Conservation (phyloP, 1,284 basidiomycete genomes). For the Trichosporon sp. region DNA sequence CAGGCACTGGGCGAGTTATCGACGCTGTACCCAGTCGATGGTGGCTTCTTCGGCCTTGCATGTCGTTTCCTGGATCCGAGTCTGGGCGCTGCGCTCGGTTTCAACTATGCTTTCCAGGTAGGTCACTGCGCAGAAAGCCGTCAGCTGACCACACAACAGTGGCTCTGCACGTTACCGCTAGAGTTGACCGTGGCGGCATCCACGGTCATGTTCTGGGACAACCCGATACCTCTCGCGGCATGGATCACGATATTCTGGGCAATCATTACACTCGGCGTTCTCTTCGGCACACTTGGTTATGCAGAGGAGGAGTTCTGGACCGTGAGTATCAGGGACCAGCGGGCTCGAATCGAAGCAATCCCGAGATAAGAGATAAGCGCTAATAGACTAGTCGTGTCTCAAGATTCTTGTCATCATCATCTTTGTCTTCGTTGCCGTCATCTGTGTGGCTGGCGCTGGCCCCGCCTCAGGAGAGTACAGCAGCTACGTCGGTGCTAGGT, state of each 20-base stretch:
- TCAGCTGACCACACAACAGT: slow-evolving; percentile 29
- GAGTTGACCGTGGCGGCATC: slow-evolving; percentile 47
- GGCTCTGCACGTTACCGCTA: slow-evolving; percentile 46
- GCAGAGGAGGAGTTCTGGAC: slow-evolving; percentile 49
- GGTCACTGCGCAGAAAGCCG: neutral
- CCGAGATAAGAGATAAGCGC: too few relatives aligned
- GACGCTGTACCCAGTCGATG: slow-evolving; percentile 50
- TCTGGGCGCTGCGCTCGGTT: slow-evolving; percentile 45
- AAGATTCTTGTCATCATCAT: slow-evolving; percentile 46
- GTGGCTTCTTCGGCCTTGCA: slow-evolving; percentile 50
- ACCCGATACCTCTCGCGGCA: slow-evolving; percentile 35
- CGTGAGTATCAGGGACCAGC: neutral
- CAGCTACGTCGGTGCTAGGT: slow-evolving; percentile 34
- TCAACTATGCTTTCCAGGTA: slow-evolving; percentile 34
- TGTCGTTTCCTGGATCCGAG: slow-evolving; percentile 41
- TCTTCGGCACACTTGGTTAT: slow-evolving; percentile 40
- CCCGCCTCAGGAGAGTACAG: slow-evolving; percentile 34
- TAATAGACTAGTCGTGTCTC: slow-evolving; percentile 29
- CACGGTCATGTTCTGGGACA: slow-evolving; percentile 42
- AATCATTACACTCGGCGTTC: slow-evolving; percentile 26
- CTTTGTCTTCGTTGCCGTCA: slow-evolving; percentile 42
- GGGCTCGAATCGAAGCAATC: too few relatives aligned
- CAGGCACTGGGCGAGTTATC: slow-evolving; percentile 51
- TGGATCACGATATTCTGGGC: slow-evolving; percentile 48
- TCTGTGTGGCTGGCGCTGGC: slow-evolving; percentile 42